Conservation (phyloP, 2,329 filamentous ascomycete species). For the Exophiala viscosa region DNA sequence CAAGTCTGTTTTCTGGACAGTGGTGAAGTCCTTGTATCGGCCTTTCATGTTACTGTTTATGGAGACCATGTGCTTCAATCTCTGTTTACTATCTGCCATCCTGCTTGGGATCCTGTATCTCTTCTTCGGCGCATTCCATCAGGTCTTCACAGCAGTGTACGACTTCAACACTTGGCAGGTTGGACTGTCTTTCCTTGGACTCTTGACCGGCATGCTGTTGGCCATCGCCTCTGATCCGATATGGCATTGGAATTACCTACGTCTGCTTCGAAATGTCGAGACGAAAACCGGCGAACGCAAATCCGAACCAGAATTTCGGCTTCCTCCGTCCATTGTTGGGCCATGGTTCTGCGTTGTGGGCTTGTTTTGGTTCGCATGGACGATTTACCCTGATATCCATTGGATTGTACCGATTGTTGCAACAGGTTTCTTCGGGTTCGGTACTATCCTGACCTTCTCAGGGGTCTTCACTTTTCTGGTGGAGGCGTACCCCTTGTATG, state of each 20-base stretch:
- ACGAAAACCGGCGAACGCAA: conserved; percentile 36
- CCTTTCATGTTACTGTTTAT: conserved; percentile 41
- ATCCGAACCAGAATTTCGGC: conserved; percentile 80
- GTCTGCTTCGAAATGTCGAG: conserved; percentile 40
- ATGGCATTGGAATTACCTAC: conserved; percentile 45
- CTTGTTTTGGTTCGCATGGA: conserved; percentile 88
- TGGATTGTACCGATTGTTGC: conserved; percentile 75
- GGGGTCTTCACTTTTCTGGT: conserved; percentile 88
- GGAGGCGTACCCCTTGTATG: conserved; percentile 50
- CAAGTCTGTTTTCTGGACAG: conserved; percentile 58
- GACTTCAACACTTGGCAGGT: conserved; percentile 35
- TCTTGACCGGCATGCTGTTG: conserved; percentile 47
- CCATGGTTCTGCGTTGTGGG: conserved; percentile 73
- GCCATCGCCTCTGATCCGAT: conserved; percentile 45
- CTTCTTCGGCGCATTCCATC: conserved; percentile 41
- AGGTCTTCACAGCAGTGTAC: conserved; percentile 42
- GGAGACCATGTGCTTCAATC: conserved; percentile 41
- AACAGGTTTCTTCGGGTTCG: conserved; percentile 65
- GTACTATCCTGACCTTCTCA: conserved; percentile 72
- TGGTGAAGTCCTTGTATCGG: conserved; percentile 57
- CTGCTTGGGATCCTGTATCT: conserved; percentile 41
- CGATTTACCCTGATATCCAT: conserved; percentile 68
- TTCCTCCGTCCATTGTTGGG: conserved; percentile 72
- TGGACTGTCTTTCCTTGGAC: conserved; percentile 45
- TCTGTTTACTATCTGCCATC: conserved; percentile 42